Conservation (phyloP, 2,329 filamentous ascomycete species). For the Chaetoscypha palmicola region DNA sequence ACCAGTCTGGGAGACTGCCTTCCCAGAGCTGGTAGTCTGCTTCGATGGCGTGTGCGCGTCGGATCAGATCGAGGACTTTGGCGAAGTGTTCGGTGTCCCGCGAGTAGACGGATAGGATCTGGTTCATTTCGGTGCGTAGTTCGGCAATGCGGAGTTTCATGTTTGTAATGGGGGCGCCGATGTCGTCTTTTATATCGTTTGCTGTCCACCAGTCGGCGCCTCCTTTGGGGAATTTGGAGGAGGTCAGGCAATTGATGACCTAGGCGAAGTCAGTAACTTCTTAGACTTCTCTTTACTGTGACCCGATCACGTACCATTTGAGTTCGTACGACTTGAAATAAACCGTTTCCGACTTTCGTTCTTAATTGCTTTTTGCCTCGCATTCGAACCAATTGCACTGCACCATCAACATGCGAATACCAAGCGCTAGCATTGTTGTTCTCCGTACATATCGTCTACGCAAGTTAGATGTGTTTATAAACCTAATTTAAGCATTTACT, state of each 20-base stretch:
- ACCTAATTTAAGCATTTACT: too few species aligned
- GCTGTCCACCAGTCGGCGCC: conserved; percentile 58
- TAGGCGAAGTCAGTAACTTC: conserved; percentile 48
- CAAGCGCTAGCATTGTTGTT: conserved; percentile 50
- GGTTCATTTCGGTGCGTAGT: conserved; percentile 47
- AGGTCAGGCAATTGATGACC: conserved; percentile 51
- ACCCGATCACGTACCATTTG: conserved; percentile 44
- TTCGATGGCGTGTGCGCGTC: conserved; percentile 45
- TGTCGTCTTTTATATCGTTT: conserved; percentile 41
- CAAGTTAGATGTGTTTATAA: too few species aligned
- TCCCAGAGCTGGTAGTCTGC: conserved; percentile 47
- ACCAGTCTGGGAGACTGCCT: conserved; percentile 42
- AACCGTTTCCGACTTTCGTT: conserved; percentile 45
- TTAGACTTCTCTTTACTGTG: background rate
- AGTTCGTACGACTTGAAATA: conserved; percentile 54
- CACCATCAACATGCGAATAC: conserved; percentile 58
- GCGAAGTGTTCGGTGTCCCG: conserved; percentile 45
- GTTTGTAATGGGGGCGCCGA: conserved; percentile 37
- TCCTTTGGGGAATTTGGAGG: conserved; percentile 45
- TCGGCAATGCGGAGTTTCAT: conserved; percentile 49
- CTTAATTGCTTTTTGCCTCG: conserved; percentile 49
- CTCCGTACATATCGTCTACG: conserved; percentile 42
- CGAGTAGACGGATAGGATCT: conserved; percentile 39
- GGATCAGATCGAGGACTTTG: conserved; percentile 45
- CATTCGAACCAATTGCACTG: conserved; percentile 53